A percentile compares a stretch with the other conserved stretches of the same genome.
phyloP scores from a whole-genome alignment of 169 alveolate genomes.

The Plasmodium vivax region DNA sequence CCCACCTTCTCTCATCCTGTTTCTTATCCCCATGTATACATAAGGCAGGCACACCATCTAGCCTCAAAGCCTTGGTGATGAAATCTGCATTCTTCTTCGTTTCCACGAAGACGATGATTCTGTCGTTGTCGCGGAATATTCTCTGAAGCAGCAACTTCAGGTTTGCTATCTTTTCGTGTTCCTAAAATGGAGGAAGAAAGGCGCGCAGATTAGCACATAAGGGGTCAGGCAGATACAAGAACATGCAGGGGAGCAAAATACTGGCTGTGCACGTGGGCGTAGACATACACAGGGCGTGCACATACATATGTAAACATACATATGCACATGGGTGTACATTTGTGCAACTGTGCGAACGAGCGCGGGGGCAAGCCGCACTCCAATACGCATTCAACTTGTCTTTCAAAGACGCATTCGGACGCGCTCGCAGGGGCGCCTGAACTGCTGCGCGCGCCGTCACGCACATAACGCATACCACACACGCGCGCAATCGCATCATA shows the following conservation, averaged over 20 bases:
- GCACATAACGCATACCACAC: neutral
- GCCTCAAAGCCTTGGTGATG: conserved; percentile 89
- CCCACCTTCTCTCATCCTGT: conserved; percentile 94
- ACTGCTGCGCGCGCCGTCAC: neutral
- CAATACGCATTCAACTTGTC: neutral
- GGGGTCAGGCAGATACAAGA: neutral
- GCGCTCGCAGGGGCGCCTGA: neutral
- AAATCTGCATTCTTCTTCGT: conserved; percentile 88
- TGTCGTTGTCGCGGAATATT: conserved; percentile 56
- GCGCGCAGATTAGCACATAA: neutral
- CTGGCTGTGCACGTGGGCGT: neutral
- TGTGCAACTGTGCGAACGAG: neutral
- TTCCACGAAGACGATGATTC: conserved; percentile 77
- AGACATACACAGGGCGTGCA: neutral
- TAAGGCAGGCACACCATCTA: conserved; percentile 95
- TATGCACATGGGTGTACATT: neutral
- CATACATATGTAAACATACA: no score
- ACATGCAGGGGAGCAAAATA: neutral
- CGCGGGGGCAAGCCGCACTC: neutral
- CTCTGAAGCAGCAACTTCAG: conserved; percentile 45
- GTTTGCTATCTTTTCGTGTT: conserved; percentile 60
- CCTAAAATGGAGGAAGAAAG: conserved; percentile 17
- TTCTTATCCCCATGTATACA: conserved; percentile 98
- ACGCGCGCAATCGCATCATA: conserved; percentile 6
- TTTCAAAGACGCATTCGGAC: neutral